Base-by-base conservation (phyloP, 164 flowering plant genomes). In the Liquidambar formosana region DNA sequence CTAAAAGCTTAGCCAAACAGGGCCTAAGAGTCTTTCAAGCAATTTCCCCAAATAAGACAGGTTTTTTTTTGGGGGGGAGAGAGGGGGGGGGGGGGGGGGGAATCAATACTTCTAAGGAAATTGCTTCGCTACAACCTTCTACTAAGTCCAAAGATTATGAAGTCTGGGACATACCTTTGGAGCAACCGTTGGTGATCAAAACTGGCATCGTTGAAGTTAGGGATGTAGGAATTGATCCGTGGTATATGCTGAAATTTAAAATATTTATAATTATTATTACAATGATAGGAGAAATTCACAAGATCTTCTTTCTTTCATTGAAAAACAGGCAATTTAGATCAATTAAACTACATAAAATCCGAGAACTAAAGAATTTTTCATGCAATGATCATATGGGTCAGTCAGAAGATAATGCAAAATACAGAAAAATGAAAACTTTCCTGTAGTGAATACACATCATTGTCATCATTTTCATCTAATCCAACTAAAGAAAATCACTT, bases 181-280 rank as follows among this genome's bases (percentile, higher is more conserved):
- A 83, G 86, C 69, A 93, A 81, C 69, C 98, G 83, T 63, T 90
- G 93, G 79, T 93, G 85, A 79, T 93, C 98, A 79, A 89, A 69
- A 78, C 81, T 81, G 45, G 94, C 88, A 81, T 89, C 94, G 66
- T 74, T 84, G 28, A 82, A 38, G 75, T 75, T 85, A 53, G 98
- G 98, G 63, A 93, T 82, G 76, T 66, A 87, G 33, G 88, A 65
- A 74, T 93, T 93, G 76, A 93, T 88, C 66, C 86, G 77, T 0
- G 96, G 96, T 45, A 90, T 79, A 75, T 88, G 96, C 97, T 90
- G 89, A 59, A 80, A 78, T 41, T 67, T 62, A 38, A 63, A 62
- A 23, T 73, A 53, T 16, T 47, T 13, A 12, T 67, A 62, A 23
- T 73, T 47, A n/a, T 47, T 13, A 12, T 67, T 52, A 23, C 60